phyloP scores from a whole-genome alignment of 2,329 filamentous ascomycete genomes.

The Fusarium tjaetaba region DNA sequence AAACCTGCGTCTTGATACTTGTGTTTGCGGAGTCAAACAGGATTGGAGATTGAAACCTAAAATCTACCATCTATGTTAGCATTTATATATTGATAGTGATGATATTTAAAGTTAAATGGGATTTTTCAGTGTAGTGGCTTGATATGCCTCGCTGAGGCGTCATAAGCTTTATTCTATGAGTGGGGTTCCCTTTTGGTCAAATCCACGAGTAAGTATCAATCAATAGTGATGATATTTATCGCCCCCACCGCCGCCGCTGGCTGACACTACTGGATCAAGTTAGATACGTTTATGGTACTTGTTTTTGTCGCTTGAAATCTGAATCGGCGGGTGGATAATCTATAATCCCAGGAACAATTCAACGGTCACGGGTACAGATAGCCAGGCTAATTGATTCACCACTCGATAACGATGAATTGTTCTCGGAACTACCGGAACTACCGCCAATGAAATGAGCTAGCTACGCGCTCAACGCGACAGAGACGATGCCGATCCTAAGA shows the following conservation, averaged over 20 bases:
- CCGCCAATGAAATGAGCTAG: neutral
- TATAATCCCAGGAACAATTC: neutral
- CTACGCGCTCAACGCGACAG: neutral
- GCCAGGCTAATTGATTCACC: rapidly evolving
- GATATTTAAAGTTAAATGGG: too few species aligned
- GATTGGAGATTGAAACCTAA: neutral
- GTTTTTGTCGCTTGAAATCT: too few species aligned
- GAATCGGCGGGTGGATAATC: neutral
- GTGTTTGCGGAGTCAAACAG: rapidly evolving
- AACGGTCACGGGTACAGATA: too few species aligned
- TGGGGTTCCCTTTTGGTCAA: too few species aligned
- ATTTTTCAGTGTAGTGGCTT: too few species aligned
- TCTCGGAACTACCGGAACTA: too few species aligned
- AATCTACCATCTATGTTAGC: neutral
- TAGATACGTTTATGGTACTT: rapidly evolving
- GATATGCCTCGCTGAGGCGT: too few species aligned
- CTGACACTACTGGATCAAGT: neutral
- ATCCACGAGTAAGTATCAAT: too few species aligned
- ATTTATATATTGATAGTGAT: too few species aligned
- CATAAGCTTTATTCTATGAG: too few species aligned
- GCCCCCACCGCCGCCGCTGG: too few species aligned
- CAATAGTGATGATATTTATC: too few species aligned
- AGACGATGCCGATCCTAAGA: neutral
- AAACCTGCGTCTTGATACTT: neutral
- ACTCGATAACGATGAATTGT: neutral